A percentile compares a stretch with the other conserved stretches of the same genome.
Evolutionary conservation across 306 rosid species (phyloP).

Genomic region (Cucurbita moschata): DNA sequence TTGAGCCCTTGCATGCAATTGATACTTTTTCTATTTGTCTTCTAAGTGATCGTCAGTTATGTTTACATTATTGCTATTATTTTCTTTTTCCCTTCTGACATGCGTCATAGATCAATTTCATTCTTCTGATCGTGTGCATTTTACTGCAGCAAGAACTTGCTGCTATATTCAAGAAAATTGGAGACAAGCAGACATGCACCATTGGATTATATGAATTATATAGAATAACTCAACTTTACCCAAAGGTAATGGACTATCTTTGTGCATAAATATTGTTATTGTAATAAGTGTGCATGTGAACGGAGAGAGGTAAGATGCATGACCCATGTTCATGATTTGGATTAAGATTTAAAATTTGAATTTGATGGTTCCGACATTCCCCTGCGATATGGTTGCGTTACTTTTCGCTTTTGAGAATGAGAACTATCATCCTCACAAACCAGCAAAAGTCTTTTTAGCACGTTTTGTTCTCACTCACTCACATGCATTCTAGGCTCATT

Average conservation of each 20-base stretch:
- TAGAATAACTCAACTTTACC: slow-evolving; percentile 92
- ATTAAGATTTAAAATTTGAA: too few relatives aligned
- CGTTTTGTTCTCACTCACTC: too few relatives aligned
- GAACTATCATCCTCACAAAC: too few relatives aligned
- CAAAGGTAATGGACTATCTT: slow-evolving; percentile 37
- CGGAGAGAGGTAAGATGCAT: neutral
- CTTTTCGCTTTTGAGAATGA: too few relatives aligned
- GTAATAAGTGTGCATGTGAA: neutral
- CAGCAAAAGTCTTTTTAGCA: too few relatives aligned
- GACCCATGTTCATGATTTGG: too few relatives aligned
- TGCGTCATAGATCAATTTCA: neutral
- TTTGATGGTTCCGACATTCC: too few relatives aligned
- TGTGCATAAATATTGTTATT: neutral
- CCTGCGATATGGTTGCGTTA: too few relatives aligned
- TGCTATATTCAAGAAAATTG: slow-evolving; percentile 96
- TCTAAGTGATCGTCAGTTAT: neutral
- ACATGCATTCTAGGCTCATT: too few relatives aligned
- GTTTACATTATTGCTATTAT: neutral
- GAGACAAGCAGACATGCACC: slow-evolving; percentile 96
- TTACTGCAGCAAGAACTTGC: slow-evolving; percentile 85
- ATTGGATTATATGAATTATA: slow-evolving; percentile 86
- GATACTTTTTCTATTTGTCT: neutral
- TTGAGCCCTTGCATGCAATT: neutral
- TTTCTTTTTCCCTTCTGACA: neutral
- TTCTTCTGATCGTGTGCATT: neutral